Percentiles rank a stretch among this genome's conserved stretches.
Conservation (phyloP, 139 green algal species). For the Tetradesmus obliquus region DNA sequence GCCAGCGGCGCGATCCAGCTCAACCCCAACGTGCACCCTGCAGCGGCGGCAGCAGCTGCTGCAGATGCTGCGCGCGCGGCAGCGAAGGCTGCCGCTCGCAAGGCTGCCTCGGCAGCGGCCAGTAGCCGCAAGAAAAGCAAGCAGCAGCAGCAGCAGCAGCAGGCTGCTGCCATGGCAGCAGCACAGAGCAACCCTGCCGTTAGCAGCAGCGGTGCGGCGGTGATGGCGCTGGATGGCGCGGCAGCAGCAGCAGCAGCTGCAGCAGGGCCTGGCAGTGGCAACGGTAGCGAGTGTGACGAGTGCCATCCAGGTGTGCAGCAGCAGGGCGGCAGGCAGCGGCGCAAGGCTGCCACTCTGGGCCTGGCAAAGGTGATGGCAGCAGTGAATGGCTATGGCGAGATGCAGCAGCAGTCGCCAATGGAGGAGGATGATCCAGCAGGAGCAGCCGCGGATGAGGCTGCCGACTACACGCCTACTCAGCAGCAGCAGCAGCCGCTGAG, state of each 20-base stretch:
- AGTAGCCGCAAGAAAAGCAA: conserved; percentile 37
- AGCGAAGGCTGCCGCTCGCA: conserved; percentile 11
- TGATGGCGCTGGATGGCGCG: neutral
- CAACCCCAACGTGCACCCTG: conserved; percentile 44
- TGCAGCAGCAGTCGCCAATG: neutral
- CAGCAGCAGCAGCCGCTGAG: neutral
- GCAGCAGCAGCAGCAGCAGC: neutral
- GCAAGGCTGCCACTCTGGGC: neutral
- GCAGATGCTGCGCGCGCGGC: conserved; percentile 33
- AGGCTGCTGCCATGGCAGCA: neutral
- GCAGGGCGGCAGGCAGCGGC: neutral
- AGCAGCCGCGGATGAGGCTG: neutral
- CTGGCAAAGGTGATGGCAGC: conserved; percentile 5
- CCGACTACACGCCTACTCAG: neutral
- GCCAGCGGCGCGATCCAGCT: conserved; percentile 32
- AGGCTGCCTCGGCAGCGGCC: conserved; percentile 20
- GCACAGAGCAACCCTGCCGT: too few relatives aligned
- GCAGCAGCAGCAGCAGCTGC: neutral
- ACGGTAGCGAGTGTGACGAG: conserved; percentile 12
- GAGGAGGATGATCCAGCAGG: neutral
- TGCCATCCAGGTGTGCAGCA: conserved; percentile 1
- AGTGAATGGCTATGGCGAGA: neutral
- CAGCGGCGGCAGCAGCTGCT: conserved; percentile 35
- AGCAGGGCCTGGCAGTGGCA: neutral
- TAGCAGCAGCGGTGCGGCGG: neutral